Evolutionary conservation across 2,329 filamentous ascomycete genomes (phyloP), one percentile per base, ranked within the genome.

Genomic region (Macrophomina phaseolina): DNA sequence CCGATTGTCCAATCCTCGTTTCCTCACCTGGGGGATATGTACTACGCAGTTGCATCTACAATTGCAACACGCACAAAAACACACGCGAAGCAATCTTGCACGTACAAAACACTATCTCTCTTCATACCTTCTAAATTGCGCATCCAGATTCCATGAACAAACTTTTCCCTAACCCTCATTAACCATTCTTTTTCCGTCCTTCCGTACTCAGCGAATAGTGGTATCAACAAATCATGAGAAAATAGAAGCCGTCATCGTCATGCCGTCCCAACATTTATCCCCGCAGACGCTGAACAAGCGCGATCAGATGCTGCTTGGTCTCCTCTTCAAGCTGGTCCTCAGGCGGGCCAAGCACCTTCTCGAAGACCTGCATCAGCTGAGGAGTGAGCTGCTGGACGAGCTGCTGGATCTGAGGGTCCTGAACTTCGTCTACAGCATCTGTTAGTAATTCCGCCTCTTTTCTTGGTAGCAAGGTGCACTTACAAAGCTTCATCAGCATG

Each of bases 401-500:
- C 12, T 85, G 81, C 79, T 94, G 90, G 70, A 88, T 86, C 69
- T 86, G 82, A 72, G 90, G 86, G 78, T 93, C 86, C 46, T 66
- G 53, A 16, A 60, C 53, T 11, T 14, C 64, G 34, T 66, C 53
- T 66, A 55, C 28, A 9, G 18, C 58, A 5, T 23, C 11, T 48
- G 42, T 65, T 51, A 48, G 63, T 30, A 38, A 40, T 34, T 16
- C 11, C 23, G n/a, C 32, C 42, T 28, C 16, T 12, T 11, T 32
- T 14, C 11, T n/a, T 2, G 11, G 7, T n/a, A 18, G 8, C 16
- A 49, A 16, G 5, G 23, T 42, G 30, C 40, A 86, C 89, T 83
- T 84, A 91, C 88, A 97, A 70, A 98, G 86, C 79, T 91, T 89
- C 79, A 92, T 90, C 74, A 99, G 90, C 87, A 94, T 96, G 78